Base-by-base conservation (phyloP, 768 basidiomycete species). In the Tylopilus felleus region DNA sequence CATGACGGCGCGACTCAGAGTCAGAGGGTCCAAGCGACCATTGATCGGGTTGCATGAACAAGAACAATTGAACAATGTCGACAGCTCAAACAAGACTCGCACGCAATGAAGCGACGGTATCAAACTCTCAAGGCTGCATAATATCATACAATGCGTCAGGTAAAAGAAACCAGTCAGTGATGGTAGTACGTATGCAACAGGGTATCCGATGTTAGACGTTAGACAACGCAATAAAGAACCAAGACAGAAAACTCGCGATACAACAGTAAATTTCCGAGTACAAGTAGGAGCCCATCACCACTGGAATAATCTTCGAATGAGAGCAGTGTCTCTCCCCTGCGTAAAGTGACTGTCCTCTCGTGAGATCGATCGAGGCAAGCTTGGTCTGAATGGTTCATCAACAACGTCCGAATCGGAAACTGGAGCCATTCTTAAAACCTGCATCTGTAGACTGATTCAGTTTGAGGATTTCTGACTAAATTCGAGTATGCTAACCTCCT, bases 381-480 rank as follows among this genome's bases (percentile, higher is more conserved):
- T 68, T 46, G 71, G 62, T 53, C 58, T 60, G 57, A 70, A 68
- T 27, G 76, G 75, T 57, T 80, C 80, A 29, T 75, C 73, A 29
- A 75, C 71, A 27, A 74, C 63, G n/a, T 68, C 70, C 39, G 59
- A 57, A 27, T 72, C 75, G 16, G 82, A 77, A 36, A 78, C 73
- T 9, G 80, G 77, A 17, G 81, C 77, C 45, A 87, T 81, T 52
- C 86, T 76, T 19, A 80, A 78, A 56, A 81, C 78, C 68, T 86
- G 84, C 80, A 86, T 79, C 87, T 89, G 62, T 27, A 40, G 17
- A 35, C 14, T 31, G 19, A 43, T 45, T 56, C 50, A 49, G 51
- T 54, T 31, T 56, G 36, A 39, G 35, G 22, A 27, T 25, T 31
- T 54, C 5, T 47, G 49, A 36, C 28, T 17, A 43, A 29, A 40